Base-by-base conservation (phyloP, 2,329 filamentous ascomycete species). In the Colletotrichum melonis region DNA sequence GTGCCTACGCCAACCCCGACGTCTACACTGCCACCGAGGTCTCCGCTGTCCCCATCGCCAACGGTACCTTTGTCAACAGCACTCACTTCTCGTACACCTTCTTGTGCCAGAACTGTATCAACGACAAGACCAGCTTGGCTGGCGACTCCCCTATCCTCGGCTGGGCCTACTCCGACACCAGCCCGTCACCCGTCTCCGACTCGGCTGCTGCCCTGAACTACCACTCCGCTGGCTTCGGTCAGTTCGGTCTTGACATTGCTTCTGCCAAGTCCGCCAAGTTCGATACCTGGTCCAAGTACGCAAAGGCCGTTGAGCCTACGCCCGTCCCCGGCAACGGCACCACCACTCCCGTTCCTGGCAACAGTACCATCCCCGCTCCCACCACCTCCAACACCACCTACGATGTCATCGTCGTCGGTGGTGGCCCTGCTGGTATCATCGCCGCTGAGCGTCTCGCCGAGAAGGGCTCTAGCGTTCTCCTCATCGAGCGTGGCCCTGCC, bases 81-180 rank as follows among this genome's bases (percentile, higher is more conserved):
- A 89, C 88, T 1, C 86, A 89, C 75, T 86, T 85, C 77, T 86
- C 85, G 2, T 88, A 87, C 75, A 90, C 88, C 1, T 90, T 89
- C 79, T 82, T 89, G 49, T 90, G 88, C 76, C 79, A 82, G 58
- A 81, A 81, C 12, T 88, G 86, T 69, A 79, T 86, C 69, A 78
- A 79, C 5, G 82, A 83, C 67, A 75, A 78, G 14, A 81, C 81
- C 0, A 78, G 77, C 16, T 77, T 84, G 60, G 76, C 79, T 22
- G 76, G 72, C 26, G 75, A 74, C 30, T 76, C 67, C 4, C 76
- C 78, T 49, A 76, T 82, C 26, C 77, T 86, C 22, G 84, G 83
- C n/a, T 87, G 82, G 71, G 84, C 84, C 14, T 81, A 81, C 63
- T 82, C 83, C 5, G 77, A 77, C 8, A 77, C 77, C 8, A 78